A percentile compares a stretch with the other conserved stretches of the same genome.
phyloP scores from a whole-genome alignment of 441 rosid species.

The Adansonia madagascariensis region DNA sequence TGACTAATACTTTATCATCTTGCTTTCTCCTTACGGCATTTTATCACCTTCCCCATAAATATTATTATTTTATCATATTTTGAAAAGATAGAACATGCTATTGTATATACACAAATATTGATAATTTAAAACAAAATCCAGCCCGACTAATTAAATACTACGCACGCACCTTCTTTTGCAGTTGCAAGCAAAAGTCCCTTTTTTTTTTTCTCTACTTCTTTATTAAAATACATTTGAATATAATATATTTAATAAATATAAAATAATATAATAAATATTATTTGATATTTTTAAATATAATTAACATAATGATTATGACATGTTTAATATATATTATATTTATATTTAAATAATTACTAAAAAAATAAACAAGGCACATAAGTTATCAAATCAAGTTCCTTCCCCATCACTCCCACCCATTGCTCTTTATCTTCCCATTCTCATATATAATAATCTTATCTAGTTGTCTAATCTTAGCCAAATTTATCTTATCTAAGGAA shows the following conservation, averaged over 20 bases:
- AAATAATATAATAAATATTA: too few species aligned
- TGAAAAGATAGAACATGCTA: background rate
- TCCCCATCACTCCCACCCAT: background rate
- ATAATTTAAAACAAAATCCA: background rate
- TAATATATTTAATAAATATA: too few species aligned
- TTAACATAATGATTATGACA: too few species aligned
- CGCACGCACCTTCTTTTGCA: slow-evolving; percentile 34
- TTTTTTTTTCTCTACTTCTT: background rate
- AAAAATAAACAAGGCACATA: too few species aligned
- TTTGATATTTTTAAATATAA: too few species aligned
- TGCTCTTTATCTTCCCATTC: slow-evolving; percentile 17
- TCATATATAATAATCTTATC: background rate
- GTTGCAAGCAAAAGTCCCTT: slow-evolving; percentile 43
- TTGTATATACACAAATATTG: background rate
- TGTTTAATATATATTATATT: too few species aligned
- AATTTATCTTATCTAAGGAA: too few species aligned
- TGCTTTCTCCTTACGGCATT: slow-evolving; percentile 45
- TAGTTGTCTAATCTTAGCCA: background rate
- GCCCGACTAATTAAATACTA: background rate
- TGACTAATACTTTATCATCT: slow-evolving; percentile 6
- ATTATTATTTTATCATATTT: background rate
- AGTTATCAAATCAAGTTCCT: too few species aligned
- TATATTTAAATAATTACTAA: too few species aligned
- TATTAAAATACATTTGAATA: too few species aligned
- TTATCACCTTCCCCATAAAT: slow-evolving; percentile 37